A percentile compares a stretch with the other conserved stretches of the same genome.
Evolutionary conservation across 1,284 basidiomycete genomes (phyloP).

Genomic region (Porodaedalea pini): DNA sequence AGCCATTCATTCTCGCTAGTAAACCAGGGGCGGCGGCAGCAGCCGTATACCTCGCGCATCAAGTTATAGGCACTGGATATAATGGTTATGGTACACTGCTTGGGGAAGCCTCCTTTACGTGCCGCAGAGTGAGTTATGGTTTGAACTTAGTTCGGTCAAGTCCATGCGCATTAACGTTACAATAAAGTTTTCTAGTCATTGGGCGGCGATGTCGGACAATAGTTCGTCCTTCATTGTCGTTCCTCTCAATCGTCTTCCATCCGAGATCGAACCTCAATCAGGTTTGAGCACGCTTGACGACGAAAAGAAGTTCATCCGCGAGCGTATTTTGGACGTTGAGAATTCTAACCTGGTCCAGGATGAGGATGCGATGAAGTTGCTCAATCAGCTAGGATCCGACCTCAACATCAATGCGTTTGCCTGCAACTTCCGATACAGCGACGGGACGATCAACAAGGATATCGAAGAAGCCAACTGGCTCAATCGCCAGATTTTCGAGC

Average conservation of each 20-base stretch:
- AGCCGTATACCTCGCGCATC: constrained; percentile 35
- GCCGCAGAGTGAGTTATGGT: constrained; percentile 29
- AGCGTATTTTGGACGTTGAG: constrained; percentile 31
- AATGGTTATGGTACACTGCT: constrained; percentile 38
- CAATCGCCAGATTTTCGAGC: constrained; percentile 39
- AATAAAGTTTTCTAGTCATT: constrained; percentile 34
- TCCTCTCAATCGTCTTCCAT: constrained; percentile 36
- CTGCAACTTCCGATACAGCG: constrained; percentile 39
- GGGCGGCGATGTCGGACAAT: constrained; percentile 38
- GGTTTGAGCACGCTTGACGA: constrained; percentile 26
- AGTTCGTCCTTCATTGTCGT: constrained; percentile 33
- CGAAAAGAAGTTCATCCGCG: constrained; percentile 37
- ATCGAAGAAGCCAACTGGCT: constrained; percentile 43
- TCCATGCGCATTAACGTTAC: neutral
- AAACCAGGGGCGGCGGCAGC: constrained; percentile 44
- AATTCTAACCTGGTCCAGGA: constrained; percentile 36
- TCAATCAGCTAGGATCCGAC: constrained; percentile 39
- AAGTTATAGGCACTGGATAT: constrained; percentile 37
- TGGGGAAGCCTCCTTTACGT: constrained; percentile 38
- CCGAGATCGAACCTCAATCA: constrained; percentile 14
- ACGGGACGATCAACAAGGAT: constrained; percentile 37
- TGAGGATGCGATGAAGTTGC: constrained; percentile 30
- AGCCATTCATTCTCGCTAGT: constrained; percentile 25
- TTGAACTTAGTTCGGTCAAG: neutral
- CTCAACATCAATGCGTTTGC: constrained; percentile 45